These are phyloP conservation scores for Linum lewisii DNA, from an alignment of 345 rosid species.

Conservation along the genomic window DNA sequence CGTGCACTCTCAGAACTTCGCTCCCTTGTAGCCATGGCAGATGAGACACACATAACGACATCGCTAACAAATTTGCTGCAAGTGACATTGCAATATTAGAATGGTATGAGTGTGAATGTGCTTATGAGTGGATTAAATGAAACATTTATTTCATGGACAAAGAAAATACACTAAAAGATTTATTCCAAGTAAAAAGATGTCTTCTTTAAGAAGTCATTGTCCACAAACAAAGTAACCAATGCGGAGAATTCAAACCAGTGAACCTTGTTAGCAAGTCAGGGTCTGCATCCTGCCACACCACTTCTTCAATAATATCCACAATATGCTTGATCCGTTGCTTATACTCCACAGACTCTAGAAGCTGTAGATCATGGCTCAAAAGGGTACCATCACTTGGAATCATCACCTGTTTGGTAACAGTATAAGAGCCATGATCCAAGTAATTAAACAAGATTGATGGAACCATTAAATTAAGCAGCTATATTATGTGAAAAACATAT, in stretches of 20 bases:
- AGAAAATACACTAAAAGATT: background rate
- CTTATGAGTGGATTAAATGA: too few species aligned
- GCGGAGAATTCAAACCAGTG: slow-evolving; percentile 12
- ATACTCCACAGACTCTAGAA: slow-evolving; percentile 82
- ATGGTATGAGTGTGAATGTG: too few species aligned
- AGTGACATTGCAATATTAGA: slow-evolving; percentile 11
- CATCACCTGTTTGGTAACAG: slow-evolving; percentile 40
- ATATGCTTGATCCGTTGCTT: slow-evolving; percentile 72
- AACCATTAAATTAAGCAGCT: background rate
- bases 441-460: background rate
- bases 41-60: slow-evolving; percentile 68
- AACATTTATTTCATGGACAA: background rate
- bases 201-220: background rate
- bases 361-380: slow-evolving; percentile 72
- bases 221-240: background rate
- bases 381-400: slow-evolving; percentile 47
- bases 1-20: slow-evolving; percentile 95
- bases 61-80: slow-evolving; percentile 92
- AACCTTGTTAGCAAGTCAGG: slow-evolving; percentile 92
- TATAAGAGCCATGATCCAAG: background rate
- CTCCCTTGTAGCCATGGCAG: slow-evolving; percentile 85
- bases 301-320: slow-evolving; percentile 67
- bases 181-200: too few species aligned
- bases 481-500: background rate
- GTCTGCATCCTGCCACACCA: slow-evolving; percentile 70